Base-by-base conservation (phyloP, 2,329 filamentous ascomycete species). In the Fusarium agapanthi region DNA sequence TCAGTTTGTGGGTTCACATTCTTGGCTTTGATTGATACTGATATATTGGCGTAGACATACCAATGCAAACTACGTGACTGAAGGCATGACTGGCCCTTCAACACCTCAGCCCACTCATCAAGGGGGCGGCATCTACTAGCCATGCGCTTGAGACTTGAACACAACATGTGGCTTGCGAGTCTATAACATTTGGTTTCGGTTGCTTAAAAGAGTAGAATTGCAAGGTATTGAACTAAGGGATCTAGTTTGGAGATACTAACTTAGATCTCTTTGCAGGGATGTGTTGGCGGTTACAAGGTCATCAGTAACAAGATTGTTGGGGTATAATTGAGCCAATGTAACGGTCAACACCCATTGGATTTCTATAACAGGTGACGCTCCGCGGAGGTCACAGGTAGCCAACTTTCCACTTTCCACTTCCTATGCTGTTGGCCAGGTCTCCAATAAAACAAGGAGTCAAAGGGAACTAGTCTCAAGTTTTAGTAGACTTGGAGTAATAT, bases 21-120 rank as follows among this genome's bases (percentile, higher is more conserved):
- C 14, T 20, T 22, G 24, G 4, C 18, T n/a, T 26, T 26, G 22
- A 37, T 30, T 32, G n/a, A 38, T 44, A 30, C 65, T 65, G 12
- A 66, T 43, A 24, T 11, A 28, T n/a, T 43, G 22, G 15, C 53
- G 32, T 20, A 74, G 69, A 34, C 28, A 30, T 24, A 20, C 53
- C 12, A 45, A 26, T 37, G 40, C 56, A 12, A 69, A 61, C 26
- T 40, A 64, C 43, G 58, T 53, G 24, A 58, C 53, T 22, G 58
- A 66, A 22, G 58, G 61, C 37, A 43, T 24, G 5, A 18, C 22
- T 32, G 41, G 45, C 14, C 73, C 69, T 20, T 30, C 45, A 12
- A 66, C 66, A 32, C 73, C 70, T 59, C 61, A 28, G 45, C 43
- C 62, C 22, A 58, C 73, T 38, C 75, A 75, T 37, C 71, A 75